A percentile compares a stretch with the other conserved stretches of the same genome.
Conservation (phyloP, 2,329 filamentous ascomycete genomes). For the Myriosclerotinia duriaeana region DNA sequence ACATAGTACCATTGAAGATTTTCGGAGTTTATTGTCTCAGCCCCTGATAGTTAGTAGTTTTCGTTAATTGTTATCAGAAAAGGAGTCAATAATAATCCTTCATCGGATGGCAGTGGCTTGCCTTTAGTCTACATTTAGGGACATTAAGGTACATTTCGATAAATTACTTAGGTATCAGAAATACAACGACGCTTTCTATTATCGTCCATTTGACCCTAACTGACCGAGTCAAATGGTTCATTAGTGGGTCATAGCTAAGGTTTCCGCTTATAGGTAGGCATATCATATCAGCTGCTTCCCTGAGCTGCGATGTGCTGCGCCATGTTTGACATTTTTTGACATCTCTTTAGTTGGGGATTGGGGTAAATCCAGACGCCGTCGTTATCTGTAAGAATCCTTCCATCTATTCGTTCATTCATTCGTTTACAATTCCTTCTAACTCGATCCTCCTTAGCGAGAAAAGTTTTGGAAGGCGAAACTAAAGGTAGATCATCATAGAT, state of each 20-base stretch:
- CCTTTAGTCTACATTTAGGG: background rate
- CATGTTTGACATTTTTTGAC: conserved; percentile 22
- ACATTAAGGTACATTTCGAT: background rate
- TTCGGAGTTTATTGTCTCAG: conserved; percentile 23
- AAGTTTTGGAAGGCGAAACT: background rate
- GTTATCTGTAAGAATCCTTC: background rate
- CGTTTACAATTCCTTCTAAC: background rate
- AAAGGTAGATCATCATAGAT: background rate
- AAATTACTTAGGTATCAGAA: background rate
- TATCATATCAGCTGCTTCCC: conserved; percentile 22
- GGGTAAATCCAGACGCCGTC: background rate
- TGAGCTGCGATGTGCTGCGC: conserved; percentile 18
- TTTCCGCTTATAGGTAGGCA: background rate
- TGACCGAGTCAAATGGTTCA: conserved; percentile 20
- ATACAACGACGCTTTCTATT: conserved; percentile 1
- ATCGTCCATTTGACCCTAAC: conserved; percentile 7
- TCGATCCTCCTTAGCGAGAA: background rate
- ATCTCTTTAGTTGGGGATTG: background rate
- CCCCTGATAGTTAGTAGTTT: conserved; percentile 6
- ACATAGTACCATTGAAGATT: conserved; percentile 19
- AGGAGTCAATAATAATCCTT: conserved; percentile 1
- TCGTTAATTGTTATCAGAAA: conserved; percentile 4
- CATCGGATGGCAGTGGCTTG: conserved; percentile 9
- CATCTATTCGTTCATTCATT: background rate
- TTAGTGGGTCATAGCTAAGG: background rate